These are phyloP conservation scores for Rhodotorula diobovata DNA, from an alignment of 768 basidiomycete species.

Conservation along the genomic window DNA sequence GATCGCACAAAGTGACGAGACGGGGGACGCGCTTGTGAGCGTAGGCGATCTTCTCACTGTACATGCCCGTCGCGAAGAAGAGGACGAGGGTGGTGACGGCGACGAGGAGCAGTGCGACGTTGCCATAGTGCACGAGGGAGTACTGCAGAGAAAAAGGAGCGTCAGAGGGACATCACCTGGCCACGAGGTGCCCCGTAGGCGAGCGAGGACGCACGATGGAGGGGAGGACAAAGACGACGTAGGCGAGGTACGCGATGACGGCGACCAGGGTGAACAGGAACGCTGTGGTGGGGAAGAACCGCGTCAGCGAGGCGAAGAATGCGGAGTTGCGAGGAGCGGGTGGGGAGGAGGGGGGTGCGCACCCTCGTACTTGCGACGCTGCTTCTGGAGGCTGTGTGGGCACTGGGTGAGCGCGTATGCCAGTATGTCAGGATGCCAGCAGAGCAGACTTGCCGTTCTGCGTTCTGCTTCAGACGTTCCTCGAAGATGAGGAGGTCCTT, in stretches of 20 bases:
- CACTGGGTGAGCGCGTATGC: no score
- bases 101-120: conserved; percentile 76
- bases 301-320: not conserved
- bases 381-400: conserved; percentile 26
- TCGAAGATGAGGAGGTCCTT: conserved; percentile 87
- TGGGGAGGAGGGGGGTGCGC: not conserved
- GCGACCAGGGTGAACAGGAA: conserved; percentile 39
- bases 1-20: not conserved
- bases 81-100: conserved; percentile 82
- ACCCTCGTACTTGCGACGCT: conserved; percentile 43
- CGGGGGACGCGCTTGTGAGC: conserved; percentile 67
- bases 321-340: not conserved
- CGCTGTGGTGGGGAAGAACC: conserved; percentile 3
- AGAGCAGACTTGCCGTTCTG: conserved; percentile 56
- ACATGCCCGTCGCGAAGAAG: conserved; percentile 96
- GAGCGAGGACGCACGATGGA: conserved; percentile 56
- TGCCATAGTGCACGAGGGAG: conserved; percentile 56
- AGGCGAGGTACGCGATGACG: conserved; percentile 43
- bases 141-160: conserved; percentile 30
- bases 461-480: conserved; percentile 91
- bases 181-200: not conserved
- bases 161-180: not conserved
- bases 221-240: conserved; percentile 66
- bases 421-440: not conserved
- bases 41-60: conserved; percentile 90